phyloP scores from a whole-genome alignment of 2,329 filamentous ascomycete genomes.

The Penicillium sp. region DNA sequence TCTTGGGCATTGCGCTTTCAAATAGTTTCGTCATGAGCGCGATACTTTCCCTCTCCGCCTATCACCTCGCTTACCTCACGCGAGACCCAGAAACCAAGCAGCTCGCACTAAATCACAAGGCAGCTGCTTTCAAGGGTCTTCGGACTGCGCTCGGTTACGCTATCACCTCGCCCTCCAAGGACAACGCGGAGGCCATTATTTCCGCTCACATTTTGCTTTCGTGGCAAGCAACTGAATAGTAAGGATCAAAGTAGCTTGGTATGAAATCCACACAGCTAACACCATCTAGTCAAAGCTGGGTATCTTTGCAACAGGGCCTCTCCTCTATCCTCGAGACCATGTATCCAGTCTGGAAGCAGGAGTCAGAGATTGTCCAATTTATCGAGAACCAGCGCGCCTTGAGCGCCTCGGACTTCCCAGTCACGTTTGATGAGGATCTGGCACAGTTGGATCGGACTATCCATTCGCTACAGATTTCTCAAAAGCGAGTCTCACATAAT shows the following conservation, averaged over 20 bases:
- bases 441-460: constrained; percentile 68
- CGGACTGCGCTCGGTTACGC: constrained; percentile 64
- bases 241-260: constrained; percentile 43
- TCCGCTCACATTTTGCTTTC: constrained; percentile 89
- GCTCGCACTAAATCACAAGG: constrained; percentile 86
- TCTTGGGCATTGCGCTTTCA: constrained; percentile 78
- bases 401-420: constrained; percentile 36
- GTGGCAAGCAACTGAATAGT: constrained; percentile 97
- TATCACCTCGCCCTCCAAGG: constrained; percentile 78
- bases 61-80: constrained; percentile 87
- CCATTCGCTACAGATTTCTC: constrained; percentile 59
- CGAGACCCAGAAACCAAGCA: constrained; percentile 82
- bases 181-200: constrained; percentile 87
- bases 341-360: constrained; percentile 80
- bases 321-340: constrained; percentile 89
- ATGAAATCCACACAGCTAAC: constrained; percentile 36
- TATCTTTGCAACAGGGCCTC: constrained; percentile 86
- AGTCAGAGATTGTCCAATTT: constrained; percentile 64
- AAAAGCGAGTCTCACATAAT: constrained; percentile 67
- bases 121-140: constrained; percentile 80
- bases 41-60: constrained; percentile 89
- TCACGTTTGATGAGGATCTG: constrained; percentile 64
- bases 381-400: constrained; percentile 45
- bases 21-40: constrained; percentile 93
- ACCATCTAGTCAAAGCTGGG: constrained; percentile 77